phyloP scores from a whole-genome alignment of 345 rosid species.

The Camelina laxa region DNA sequence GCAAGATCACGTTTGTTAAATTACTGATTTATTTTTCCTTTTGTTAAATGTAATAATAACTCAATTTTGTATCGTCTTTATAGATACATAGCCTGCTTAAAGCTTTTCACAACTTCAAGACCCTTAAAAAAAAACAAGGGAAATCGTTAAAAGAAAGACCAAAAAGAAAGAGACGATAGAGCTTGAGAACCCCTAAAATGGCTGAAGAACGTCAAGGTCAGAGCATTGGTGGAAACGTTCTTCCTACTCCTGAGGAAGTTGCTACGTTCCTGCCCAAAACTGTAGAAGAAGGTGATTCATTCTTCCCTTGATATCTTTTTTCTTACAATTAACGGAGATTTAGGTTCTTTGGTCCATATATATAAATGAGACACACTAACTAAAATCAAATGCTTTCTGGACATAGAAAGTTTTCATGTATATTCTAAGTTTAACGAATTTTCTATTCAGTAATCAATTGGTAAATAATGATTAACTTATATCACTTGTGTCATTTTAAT shows the following conservation, averaged over 20 bases:
- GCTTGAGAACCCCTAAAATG: constrained; percentile 31
- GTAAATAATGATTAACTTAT: not conserved
- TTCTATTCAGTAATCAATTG: not conserved
- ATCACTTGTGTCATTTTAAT: not conserved
- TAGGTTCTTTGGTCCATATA: not conserved
- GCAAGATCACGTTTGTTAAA: constrained; percentile 1
- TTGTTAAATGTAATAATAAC: not conserved
- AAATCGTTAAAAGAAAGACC: not conserved
- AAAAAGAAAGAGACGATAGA: not conserved
- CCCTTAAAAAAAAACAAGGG: not conserved
- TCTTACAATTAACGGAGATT: not conserved
- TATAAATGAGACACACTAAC: not conserved
- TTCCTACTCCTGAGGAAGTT: constrained; percentile 47
- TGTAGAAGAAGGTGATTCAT: constrained; percentile 38
- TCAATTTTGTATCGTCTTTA: constrained; percentile 6
- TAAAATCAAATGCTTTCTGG: constrained; percentile 16
- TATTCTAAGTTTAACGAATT: not conserved
- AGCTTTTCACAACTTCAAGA: constrained; percentile 15
- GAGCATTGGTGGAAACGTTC: constrained; percentile 35
- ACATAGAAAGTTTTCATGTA: not conserved
- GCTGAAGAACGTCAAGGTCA: constrained; percentile 31
- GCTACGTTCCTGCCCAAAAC: constrained; percentile 42
- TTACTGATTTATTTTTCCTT: not conserved
- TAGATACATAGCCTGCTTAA: constrained; percentile 14
- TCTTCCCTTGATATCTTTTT: not conserved